Evolutionary conservation across 768 basidiomycete species (phyloP), one percentile per base, ranked within the genome.

Genomic region (Leccinum ochraceum): DNA sequence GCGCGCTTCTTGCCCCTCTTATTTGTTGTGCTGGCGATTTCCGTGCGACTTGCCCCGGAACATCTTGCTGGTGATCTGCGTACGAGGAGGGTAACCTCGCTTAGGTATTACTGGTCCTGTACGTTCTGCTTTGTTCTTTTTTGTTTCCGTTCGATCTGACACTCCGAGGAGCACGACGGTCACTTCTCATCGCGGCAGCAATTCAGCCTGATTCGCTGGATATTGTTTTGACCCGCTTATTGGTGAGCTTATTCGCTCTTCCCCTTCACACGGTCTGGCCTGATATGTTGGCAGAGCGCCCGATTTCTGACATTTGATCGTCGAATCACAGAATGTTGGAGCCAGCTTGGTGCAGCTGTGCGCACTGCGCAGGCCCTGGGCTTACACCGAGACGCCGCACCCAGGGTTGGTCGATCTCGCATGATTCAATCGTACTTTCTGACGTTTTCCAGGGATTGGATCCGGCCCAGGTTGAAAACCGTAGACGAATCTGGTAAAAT

Each of bases 81-180:
- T 51, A 85, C 79, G 49, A 80, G 90, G 56, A 82, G 90, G 69
- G 78, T 94, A 28, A 93, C 90, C 8, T 94, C 93, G 39, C 77
- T 94, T 54, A 84, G 94, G 62, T 96, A 94, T 78, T 96, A 97
- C 70, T 98, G 95, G 95, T 92, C 90, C 57, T 95, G 94, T 95
- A 70, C 76, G 94, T 82, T 48, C 13, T 54, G 36, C 16, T 7
- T 34, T n/a, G 30, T 53, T 57, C 37, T 36, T n/a, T 17, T 17
- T 9, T 20, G 17, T 58, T 6, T 44, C 49, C 34, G 66, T 57
- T 63, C 61, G 10, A 54, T 39, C 67, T 74, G 59, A 74, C 59
- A 56, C 52, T 9, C 54, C 46, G 36, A 32, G 55, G 67, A 95
- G 94, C 94, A 51, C 87, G 95, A 55, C 81, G 94, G 49, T 91